Base-by-base conservation (phyloP, 441 rosid genomes). In the Erodium texanum region DNA sequence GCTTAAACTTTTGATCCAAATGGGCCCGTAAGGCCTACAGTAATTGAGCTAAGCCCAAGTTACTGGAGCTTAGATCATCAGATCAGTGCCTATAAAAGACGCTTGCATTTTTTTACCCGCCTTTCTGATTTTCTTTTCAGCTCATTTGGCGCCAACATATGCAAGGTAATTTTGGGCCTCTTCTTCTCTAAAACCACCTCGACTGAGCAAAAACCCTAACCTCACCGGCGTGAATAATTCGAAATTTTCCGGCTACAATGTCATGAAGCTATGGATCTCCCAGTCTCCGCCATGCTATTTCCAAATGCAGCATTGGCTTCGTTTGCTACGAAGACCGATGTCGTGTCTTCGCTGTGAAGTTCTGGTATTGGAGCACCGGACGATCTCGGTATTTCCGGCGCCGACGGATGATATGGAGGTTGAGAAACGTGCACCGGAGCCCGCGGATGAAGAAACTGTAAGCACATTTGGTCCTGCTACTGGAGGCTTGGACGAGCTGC, bases 401-500 rank as follows among this genome's bases (percentile, higher is more conserved):
- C 27, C 48, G 71, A 36, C 14, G 29, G 45, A 2, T 41, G 62
- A 27, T 16, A 45, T 16, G 23, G 76, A 16, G 24, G 64, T 73
- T 41, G 76, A 73, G 76, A 79, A 18, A 79, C n/a, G 76, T 73
- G 29, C 3, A 27, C 73, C 70, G 79, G 68, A 77, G 79, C 74
- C 72, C 77, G 43, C 68, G 81, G 58, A 68, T 77, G 73, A 79
- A 77, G 19, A 81, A 79, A 73, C 76, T 9, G 74, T 78, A 23
- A 74, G 82, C 74, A 76, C 81, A 20, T 76, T 76, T 24, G 79
- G 81, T 9, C 82, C 82, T 0, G 68, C 65, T 16, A 76, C 79
- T 9, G 79, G 82, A 71, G 76, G 75, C 12, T 79, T 71, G 65
- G 76, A 76, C 18, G 77, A 79, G 79, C n/a, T n/a, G n/a, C n/a